Percentiles rank a stretch among this genome's conserved stretches.
Conservation (phyloP, 495 filamentous ascomycete species). For the Friedmanniomyces endolithicus region DNA sequence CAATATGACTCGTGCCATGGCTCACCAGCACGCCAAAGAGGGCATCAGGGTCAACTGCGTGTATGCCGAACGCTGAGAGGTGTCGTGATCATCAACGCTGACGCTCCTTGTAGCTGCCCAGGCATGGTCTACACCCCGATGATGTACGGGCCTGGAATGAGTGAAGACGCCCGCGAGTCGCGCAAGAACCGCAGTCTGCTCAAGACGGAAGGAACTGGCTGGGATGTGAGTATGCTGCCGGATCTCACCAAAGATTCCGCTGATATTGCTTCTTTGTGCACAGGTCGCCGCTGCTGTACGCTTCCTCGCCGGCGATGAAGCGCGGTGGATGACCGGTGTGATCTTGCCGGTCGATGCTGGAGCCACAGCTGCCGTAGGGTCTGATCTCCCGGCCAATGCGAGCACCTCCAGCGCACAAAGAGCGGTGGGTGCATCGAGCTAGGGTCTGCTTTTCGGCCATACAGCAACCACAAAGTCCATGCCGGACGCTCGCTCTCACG, state of each 20-base stretch:
- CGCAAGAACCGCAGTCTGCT: slow-evolving; percentile 21
- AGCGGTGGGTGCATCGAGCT: neutral
- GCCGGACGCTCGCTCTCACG: slow-evolving; percentile 2
- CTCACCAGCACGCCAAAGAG: slow-evolving; percentile 13
- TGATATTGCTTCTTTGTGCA: neutral
- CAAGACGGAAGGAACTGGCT: slow-evolving; percentile 22
- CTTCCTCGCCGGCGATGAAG: slow-evolving; percentile 22
- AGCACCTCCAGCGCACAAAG: neutral
- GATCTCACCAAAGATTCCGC: neutral
- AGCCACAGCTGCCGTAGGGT: slow-evolving; percentile 18
- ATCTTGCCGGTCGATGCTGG: slow-evolving; percentile 17
- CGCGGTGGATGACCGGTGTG: slow-evolving; percentile 24
- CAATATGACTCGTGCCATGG: slow-evolving; percentile 25
- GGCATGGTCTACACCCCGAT: slow-evolving; percentile 24
- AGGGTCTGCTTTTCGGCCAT: neutral
- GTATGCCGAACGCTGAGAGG: neutral
- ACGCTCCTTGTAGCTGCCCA: slow-evolving; percentile 4
- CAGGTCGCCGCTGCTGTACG: slow-evolving; percentile 18
- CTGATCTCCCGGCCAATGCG: neutral
- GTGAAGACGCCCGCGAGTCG: slow-evolving; percentile 18
- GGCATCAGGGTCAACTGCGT: slow-evolving; percentile 24
- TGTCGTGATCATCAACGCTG: neutral
- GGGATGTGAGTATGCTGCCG: slow-evolving; percentile 10
- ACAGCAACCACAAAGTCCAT: neutral
- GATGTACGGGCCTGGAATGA: slow-evolving; percentile 24